phyloP scores from a whole-genome alignment of 2,329 filamentous ascomycete species.

The Clathrospora elynae region DNA sequence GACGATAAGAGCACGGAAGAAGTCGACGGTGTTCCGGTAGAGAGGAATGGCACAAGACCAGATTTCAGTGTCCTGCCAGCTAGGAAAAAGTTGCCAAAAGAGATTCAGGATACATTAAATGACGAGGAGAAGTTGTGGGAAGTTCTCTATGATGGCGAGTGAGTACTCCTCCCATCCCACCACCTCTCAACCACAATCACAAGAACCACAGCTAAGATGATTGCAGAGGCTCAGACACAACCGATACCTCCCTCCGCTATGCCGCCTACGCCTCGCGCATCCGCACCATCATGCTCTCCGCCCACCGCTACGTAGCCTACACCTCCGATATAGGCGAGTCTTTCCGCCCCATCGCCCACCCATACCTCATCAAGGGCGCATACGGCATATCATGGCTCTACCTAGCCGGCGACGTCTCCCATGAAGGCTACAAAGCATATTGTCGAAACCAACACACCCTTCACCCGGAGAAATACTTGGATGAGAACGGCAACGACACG shows the following conservation, averaged over 20 bases:
- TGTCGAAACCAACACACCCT: conserved; percentile 78
- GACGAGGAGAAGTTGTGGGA: conserved; percentile 76
- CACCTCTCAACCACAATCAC: neutral
- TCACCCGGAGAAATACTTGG: conserved; percentile 63
- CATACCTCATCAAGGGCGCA: conserved; percentile 76
- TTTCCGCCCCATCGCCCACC: conserved; percentile 90
- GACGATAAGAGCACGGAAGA: conserved; percentile 38
- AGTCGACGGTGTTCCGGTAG: conserved; percentile 48
- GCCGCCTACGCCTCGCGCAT: conserved; percentile 87
- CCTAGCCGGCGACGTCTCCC: conserved; percentile 82
- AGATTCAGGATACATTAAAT: conserved; percentile 62
- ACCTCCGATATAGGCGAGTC: conserved; percentile 96
- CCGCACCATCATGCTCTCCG: conserved; percentile 84
- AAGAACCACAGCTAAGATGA: conserved; percentile 5
- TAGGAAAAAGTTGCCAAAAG: conserved; percentile 58
- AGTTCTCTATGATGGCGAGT: conserved; percentile 79
- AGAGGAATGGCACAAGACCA: conserved; percentile 52
- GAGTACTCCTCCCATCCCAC: conserved; percentile 49
- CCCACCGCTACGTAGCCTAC: conserved; percentile 96
- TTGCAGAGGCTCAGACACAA: conserved; percentile 74
- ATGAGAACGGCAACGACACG: conserved; percentile 18
- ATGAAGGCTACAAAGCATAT: conserved; percentile 96
- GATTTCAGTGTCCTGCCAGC: conserved; percentile 57
- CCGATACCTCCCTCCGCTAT: conserved; percentile 84
- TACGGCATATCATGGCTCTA: conserved; percentile 95